Base-by-base conservation (phyloP, 805 yeast genomes). In the Candida caryicola region DNA sequence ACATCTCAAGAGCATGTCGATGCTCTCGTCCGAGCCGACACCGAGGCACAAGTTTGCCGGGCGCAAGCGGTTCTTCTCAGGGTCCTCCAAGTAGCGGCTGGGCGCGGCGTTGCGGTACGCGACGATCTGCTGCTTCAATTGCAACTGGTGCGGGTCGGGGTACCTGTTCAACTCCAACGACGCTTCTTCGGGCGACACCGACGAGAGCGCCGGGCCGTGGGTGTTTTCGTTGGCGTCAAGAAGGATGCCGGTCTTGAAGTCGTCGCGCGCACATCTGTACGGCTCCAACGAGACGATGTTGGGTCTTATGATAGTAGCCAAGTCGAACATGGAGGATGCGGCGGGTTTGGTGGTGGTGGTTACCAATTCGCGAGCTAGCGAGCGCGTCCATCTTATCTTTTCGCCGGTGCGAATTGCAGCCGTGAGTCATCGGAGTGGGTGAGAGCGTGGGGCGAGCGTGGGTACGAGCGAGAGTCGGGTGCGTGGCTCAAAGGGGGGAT, bases 171-270 rank as follows among this genome's bases (percentile, higher is more conserved):
- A 77, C 34, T 81, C 82, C 46, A 79, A 64, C 1, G 49, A 40
- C 10, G 58, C 41, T 44, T 84, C 91, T 1, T 60, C 62, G 1
- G 50, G 47, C 3, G 71, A 59, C 17, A 79, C 47, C 5, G 62
- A 60, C 2, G 64, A 41, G 12, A 88, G 61, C 1, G 95, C 79
- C 3, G 96, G 91, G 0, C 98, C 99, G 55, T 82, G 85, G 2
- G 98, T 83, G 59, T 93, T 93, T 63, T 93, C 99, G 55, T 93
- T 93, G 40, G 99, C 99, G 62, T 93, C 99, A 37, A 93, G 69
- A 16, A 93, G 70, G 31, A 93, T 72, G 21, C 99, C 99, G 26
- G 75, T 88, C 41, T 78, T 84, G 71, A 82, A 91, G 57, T 91
- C 98, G 55, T 93, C 99, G 64, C 99, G 73, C 3, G 99, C 99